These are phyloP conservation scores for Fusarium longipes DNA, from an alignment of 2,329 filamentous ascomycete species.

Conservation along the genomic window DNA sequence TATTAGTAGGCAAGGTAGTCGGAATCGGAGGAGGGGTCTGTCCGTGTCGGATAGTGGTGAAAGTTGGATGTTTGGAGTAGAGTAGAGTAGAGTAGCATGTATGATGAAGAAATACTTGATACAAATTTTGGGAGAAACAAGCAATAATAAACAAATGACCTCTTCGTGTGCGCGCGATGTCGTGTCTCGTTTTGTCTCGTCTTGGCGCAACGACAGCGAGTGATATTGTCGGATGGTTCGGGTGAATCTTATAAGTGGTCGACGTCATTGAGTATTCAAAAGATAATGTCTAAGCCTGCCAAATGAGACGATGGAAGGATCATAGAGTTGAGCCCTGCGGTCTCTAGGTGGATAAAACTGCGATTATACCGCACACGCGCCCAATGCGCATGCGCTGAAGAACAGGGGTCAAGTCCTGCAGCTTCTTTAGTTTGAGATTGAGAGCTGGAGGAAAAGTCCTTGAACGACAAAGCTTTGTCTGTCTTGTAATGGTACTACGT, in stretches of 20 bases:
- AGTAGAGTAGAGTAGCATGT: neutral
- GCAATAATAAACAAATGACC: constrained; percentile 16
- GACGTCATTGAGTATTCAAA: constrained; percentile 39
- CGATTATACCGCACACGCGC: neutral
- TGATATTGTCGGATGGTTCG: constrained; percentile 27
- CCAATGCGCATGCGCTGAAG: constrained; percentile 18
- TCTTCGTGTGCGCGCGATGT: neutral
- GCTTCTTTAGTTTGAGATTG: constrained; percentile 7
- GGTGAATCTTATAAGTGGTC: constrained; percentile 29
- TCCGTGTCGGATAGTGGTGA: constrained; percentile 4
- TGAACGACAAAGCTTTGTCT: constrained; percentile 5
- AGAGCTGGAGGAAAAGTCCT: neutral
- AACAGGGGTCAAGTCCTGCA: constrained; percentile 14
- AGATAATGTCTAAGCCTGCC: constrained; percentile 29
- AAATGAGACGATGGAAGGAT: constrained; percentile 29
- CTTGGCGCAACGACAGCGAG: constrained; percentile 8
- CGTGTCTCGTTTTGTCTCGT: constrained; percentile 15
- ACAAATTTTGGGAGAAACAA: neutral
- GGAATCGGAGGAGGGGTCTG: constrained; percentile 7
- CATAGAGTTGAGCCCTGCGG: constrained; percentile 29
- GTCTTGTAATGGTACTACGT: neutral
- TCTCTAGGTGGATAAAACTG: constrained; percentile 22
- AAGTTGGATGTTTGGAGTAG: constrained; percentile 21
- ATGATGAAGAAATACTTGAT: neutral
- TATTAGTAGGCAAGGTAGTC: neutral